Conservation (phyloP, 2,329 filamentous ascomycete genomes). For the Xylaria arbuscula region DNA sequence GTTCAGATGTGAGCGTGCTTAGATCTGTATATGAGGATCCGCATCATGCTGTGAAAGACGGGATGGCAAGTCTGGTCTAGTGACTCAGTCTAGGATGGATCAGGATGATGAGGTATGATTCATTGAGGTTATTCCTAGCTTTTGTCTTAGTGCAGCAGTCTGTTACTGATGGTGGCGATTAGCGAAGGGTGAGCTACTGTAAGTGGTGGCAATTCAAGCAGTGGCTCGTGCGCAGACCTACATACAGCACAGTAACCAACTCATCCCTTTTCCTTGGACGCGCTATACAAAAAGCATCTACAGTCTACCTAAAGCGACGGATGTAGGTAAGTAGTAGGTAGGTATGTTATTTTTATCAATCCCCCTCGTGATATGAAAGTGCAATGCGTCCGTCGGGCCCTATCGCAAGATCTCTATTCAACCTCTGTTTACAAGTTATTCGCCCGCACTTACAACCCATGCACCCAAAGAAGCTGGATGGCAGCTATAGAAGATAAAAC, state of each 20-base stretch:
- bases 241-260: too few species aligned
- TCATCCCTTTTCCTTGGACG: neutral
- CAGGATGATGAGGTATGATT: conserved; percentile 40
- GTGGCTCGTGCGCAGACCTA: conserved; percentile 9
- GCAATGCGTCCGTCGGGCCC: neutral
- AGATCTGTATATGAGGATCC: conserved; percentile 9
- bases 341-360: neutral
- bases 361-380: neutral
- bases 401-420: too few species aligned
- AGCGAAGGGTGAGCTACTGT: neutral
- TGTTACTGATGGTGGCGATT: neutral
- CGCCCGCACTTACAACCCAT: neutral
- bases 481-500: neutral
- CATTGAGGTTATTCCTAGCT: conserved; percentile 36
- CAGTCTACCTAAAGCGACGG: neutral
- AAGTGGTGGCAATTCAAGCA: conserved; percentile 6
- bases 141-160: neutral
- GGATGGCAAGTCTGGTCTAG: neutral
- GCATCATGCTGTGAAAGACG: neutral
- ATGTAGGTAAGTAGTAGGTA: too few species aligned
- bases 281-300: neutral
- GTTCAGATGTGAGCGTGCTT: neutral
- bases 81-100: conserved; percentile 22
- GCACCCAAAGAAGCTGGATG: neutral
- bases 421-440: too few species aligned